Percentiles rank a stretch among this genome's conserved stretches.
phyloP scores from a whole-genome alignment of 1,139 yeast species.

The Neolecta irregularis region DNA sequence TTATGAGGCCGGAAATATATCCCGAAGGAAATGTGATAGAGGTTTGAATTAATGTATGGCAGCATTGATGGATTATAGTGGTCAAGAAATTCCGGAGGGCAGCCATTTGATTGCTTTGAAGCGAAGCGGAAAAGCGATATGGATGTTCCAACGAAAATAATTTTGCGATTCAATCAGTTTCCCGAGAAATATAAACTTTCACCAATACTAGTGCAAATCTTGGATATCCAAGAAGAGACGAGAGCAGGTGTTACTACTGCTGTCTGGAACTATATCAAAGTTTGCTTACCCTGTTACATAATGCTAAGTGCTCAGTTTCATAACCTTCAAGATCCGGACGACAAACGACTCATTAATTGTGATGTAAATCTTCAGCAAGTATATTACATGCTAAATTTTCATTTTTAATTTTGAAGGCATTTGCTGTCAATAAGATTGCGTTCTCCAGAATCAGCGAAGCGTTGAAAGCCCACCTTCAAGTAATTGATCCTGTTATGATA shows the following conservation, averaged over 20 bases:
- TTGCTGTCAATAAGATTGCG: conserved; percentile 29
- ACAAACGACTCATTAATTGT: conserved; percentile 44
- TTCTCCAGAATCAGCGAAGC: conserved; percentile 64
- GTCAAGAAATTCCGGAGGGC: conserved; percentile 21
- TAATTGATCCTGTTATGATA: conserved; percentile 56
- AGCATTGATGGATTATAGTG: conserved; percentile 24
- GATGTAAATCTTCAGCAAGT: conserved; percentile 51
- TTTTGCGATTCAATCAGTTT: conserved; percentile 61
- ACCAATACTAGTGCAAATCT: conserved; percentile 48
- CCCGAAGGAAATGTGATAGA: conserved; percentile 36
- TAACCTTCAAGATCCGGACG: conserved; percentile 43
- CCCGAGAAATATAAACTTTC: conserved; percentile 51
- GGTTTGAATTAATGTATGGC: conserved; percentile 41
- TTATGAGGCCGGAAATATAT: conserved; percentile 31
- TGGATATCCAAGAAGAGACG: conserved; percentile 50
- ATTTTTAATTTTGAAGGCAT: conserved; percentile 9
- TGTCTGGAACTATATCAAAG: conserved; percentile 77
- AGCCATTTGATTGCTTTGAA: conserved; percentile 77
- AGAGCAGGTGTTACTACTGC: conserved; percentile 76
- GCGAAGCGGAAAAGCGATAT: conserved; percentile 61
- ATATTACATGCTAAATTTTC: conserved; percentile 33
- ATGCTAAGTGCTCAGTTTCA: too few relatives aligned
- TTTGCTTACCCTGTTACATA: too few relatives aligned
- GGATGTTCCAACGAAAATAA: conserved; percentile 54
- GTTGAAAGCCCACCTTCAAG: conserved; percentile 46